Evolutionary conservation across 2,329 filamentous ascomycete genomes (phyloP).

Genomic region (Sclerotinia minor): DNA sequence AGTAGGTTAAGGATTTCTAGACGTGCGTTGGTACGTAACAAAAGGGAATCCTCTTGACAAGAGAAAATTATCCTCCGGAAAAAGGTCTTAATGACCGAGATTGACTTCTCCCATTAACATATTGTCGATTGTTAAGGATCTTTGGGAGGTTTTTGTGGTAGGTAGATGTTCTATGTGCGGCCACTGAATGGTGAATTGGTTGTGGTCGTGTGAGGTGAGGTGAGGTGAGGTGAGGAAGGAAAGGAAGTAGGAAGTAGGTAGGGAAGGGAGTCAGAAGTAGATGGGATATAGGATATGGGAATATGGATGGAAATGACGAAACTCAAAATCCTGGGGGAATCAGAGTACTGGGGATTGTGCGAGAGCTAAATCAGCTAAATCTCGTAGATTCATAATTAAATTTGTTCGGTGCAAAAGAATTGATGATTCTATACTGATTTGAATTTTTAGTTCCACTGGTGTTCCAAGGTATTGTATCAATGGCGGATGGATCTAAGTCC

Average conservation of each 20-base stretch:
- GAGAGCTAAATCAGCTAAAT: not conserved
- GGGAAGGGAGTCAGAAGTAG: not conserved
- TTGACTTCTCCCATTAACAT: not conserved
- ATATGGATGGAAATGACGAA: slow-evolving; percentile 7
- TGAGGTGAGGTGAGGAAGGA: not conserved
- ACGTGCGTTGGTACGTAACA: not conserved
- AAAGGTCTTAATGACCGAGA: not conserved
- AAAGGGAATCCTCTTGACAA: slow-evolving; percentile 12
- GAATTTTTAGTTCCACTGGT: not conserved
- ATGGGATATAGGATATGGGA: not conserved
- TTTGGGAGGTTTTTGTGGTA: not conserved
- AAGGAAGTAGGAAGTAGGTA: not conserved
- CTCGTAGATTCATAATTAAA: slow-evolving; percentile 1
- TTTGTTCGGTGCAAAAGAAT: not conserved
- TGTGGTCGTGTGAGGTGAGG: not conserved
- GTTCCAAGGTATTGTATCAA: slow-evolving; percentile 4
- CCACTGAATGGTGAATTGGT: not conserved
- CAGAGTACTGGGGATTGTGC: not conserved
- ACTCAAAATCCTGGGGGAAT: slow-evolving; percentile 15
- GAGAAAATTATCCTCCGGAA: not conserved
- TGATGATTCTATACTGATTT: slow-evolving; percentile 10
- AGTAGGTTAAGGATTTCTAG: not conserved
- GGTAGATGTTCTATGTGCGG: not conserved
- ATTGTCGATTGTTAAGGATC: not conserved
- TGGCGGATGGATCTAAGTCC: not conserved